A percentile compares a stretch with the other conserved stretches of the same genome.
phyloP scores from a whole-genome alignment of 805 yeast genomes.

The Yamadazyma scolyti region DNA sequence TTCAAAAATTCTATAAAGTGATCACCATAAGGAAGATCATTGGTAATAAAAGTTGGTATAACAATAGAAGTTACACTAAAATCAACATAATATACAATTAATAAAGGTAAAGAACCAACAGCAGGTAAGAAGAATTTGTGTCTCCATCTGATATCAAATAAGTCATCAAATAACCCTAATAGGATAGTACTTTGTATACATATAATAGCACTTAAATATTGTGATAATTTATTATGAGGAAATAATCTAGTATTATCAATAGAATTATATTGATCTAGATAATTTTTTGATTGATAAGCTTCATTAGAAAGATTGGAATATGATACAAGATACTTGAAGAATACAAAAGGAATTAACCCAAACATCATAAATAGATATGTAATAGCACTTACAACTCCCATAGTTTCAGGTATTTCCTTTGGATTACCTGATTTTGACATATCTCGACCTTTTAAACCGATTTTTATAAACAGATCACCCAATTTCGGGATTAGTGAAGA shows the following conservation, averaged over 20 bases:
- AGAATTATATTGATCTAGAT: slow-evolving; percentile 31
- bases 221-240: slow-evolving; percentile 81
- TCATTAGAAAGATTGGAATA: slow-evolving; percentile 34
- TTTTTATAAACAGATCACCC: slow-evolving; percentile 61
- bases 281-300: slow-evolving; percentile 26
- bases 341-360: slow-evolving; percentile 82
- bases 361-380: slow-evolving; percentile 79
- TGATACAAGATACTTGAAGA: slow-evolving; percentile 68
- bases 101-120: slow-evolving; percentile 85
- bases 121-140: slow-evolving; percentile 96
- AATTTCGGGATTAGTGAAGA: slow-evolving; percentile 63
- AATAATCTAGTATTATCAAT: slow-evolving; percentile 40
- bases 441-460: slow-evolving; percentile 86
- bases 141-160: slow-evolving; percentile 96
- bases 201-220: slow-evolving; percentile 78
- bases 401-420: slow-evolving; percentile 73
- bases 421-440: slow-evolving; percentile 70
- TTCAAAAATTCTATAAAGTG: slow-evolving; percentile 17
- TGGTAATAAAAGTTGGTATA: slow-evolving; percentile 64
- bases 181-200: slow-evolving; percentile 81
- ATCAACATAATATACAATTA: slow-evolving; percentile 89
- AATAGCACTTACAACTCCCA: slow-evolving; percentile 86
- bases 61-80: slow-evolving; percentile 87
- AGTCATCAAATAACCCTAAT: slow-evolving; percentile 88
- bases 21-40: slow-evolving; percentile 29